Base-by-base conservation (phyloP, 1,139 yeast species). In the Nakaseomyces uthaithaninus region DNA sequence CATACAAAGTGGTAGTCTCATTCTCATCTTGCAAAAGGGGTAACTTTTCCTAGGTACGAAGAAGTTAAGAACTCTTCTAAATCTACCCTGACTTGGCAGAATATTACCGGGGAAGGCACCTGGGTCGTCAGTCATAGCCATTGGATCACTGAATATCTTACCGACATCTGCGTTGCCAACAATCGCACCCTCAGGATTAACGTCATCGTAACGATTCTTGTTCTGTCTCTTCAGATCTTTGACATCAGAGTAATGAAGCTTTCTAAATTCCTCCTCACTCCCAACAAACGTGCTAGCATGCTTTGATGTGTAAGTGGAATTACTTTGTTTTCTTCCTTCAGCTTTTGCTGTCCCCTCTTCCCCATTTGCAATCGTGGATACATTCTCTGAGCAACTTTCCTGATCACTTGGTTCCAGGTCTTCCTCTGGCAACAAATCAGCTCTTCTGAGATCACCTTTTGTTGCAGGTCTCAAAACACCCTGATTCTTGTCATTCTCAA, bases 21-120 rank as follows among this genome's bases (percentile, higher is more conserved):
- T 50, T 39, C 67, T 61, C 18, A 63, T 45, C 12, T 44, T 45
- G 1, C 53, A 52, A 39, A 66, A 66, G 26, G 57, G 55, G 45
- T 62, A 64, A 25, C 55, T 53, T 37, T 50, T 53, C 44, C 48
- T 49, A 47, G 71, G 71, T 16, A 50, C 51, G 53, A 71, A 45
- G 54, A 60, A 50, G 44, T 59, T 44, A 55, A 64, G 40, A 44
- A 59, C 19, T 44, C 67, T 46, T 43, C 43, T 48, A 4, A 38
- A 37, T 35, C 45, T 27, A 14, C 49, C 24, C 14, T 37, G 31
- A n/a, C 47, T 41, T 14, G 37, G 38, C 16, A 44, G 37, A 4
- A 46, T 16, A 41, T 53, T 50, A 14, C 49, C 45, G 19, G 60
- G 59, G 45, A 52, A 50, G 5, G 56, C 52, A 6, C 33, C 33